Percentiles rank a stretch among this genome's conserved stretches.
phyloP scores from a whole-genome alignment of 139 green algal genomes.

The Chlorella sp. region DNA sequence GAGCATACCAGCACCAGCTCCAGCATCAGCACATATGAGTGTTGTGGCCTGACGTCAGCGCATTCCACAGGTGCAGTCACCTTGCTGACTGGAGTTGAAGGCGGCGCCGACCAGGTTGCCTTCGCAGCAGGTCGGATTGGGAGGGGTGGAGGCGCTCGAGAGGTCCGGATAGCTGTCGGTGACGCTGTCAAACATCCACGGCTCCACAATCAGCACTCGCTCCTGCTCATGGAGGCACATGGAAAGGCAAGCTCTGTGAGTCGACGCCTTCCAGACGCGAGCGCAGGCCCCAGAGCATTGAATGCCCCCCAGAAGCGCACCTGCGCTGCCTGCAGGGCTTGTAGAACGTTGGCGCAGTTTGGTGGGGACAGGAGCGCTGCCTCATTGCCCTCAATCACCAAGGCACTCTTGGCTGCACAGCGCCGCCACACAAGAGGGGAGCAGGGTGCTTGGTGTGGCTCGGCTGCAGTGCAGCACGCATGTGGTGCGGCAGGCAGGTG shows the following conservation, averaged over 20 bases:
- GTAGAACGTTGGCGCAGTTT: not conserved
- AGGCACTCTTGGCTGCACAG: not conserved
- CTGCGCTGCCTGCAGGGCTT: not conserved
- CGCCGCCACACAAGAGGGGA: not conserved
- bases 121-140: not conserved
- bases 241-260: not conserved
- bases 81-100: not conserved
- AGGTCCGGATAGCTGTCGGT: not conserved
- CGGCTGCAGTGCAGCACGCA: not conserved
- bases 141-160: not conserved
- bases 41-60: too few species aligned
- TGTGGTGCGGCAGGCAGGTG: not conserved
- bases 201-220: not conserved
- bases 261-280: not conserved
- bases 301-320: not conserved
- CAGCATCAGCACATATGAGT: too few species aligned
- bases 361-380: not conserved
- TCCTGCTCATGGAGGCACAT: not conserved
- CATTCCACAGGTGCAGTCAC: too few species aligned
- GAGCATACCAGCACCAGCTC: too few species aligned
- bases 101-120: not conserved
- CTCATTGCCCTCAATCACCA: not conserved
- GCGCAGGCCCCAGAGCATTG: not conserved
- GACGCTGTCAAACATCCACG: not conserved
- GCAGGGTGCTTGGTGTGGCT: not conserved